Conservation (phyloP, 345 rosid species). For the Corchorus capsularis region DNA sequence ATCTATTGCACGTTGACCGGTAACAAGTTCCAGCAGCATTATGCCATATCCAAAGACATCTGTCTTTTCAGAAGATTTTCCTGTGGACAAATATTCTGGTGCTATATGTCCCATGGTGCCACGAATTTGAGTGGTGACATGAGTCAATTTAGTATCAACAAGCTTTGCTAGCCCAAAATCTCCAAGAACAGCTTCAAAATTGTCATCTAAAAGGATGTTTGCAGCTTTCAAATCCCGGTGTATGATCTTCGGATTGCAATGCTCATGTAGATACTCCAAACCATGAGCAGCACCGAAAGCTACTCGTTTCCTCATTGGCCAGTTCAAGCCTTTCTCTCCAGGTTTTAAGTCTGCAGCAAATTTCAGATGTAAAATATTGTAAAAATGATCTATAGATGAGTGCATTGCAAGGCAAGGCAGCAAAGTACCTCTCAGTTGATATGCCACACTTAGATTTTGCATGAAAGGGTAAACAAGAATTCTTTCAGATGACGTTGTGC, state of each 20-base stretch:
- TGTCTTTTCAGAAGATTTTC: constrained; percentile 82
- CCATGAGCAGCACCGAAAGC: constrained; percentile 89
- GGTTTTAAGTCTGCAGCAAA: constrained; percentile 57
- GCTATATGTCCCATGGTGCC: constrained; percentile 98
- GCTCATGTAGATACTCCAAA: constrained; percentile 83
- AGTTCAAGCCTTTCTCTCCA: constrained; percentile 74
- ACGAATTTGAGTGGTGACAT: constrained; percentile 85
- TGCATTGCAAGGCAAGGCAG: not conserved
- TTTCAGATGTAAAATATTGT: constrained; percentile 2
- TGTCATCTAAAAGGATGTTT: constrained; percentile 74
- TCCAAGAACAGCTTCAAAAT: constrained; percentile 84
- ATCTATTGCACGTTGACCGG: constrained; percentile 90
- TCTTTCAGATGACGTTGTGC: constrained; percentile 73
- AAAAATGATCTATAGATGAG: not conserved
- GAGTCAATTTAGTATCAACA: constrained; percentile 67
- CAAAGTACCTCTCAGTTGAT: constrained; percentile 69
- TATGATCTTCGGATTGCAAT: constrained; percentile 83
- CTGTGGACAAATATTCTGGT: constrained; percentile 86
- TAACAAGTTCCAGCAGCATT: constrained; percentile 85
- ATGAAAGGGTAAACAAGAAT: constrained; percentile 91
- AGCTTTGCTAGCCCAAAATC: constrained; percentile 82
- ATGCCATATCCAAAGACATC: constrained; percentile 93
- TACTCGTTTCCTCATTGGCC: constrained; percentile 77
- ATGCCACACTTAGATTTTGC: constrained; percentile 83
- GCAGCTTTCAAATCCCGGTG: constrained; percentile 94